Conservation (phyloP, 2,329 filamentous ascomycete species). For the Hysterium pulicare region DNA sequence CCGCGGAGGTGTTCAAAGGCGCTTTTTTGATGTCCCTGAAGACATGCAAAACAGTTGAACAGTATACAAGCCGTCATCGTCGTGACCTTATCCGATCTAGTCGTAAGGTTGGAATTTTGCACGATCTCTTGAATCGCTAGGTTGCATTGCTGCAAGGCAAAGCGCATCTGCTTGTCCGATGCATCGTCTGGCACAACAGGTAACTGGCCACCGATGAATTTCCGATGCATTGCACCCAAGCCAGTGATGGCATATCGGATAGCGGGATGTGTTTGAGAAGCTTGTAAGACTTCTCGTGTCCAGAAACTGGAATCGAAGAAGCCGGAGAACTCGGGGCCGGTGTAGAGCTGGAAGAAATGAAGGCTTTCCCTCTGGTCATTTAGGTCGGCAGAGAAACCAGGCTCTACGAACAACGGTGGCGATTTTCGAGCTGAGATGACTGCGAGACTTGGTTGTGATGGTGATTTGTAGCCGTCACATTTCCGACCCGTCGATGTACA, state of each 20-base stretch:
- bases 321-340: slow-evolving; percentile 21
- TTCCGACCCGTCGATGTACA: slow-evolving; percentile 55
- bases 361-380: slow-evolving; percentile 6
- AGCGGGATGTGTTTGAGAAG: slow-evolving; percentile 26
- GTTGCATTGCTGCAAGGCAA: slow-evolving; percentile 31
- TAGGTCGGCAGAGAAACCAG: not conserved
- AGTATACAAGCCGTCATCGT: slow-evolving; percentile 30
- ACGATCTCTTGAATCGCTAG: slow-evolving; percentile 23
- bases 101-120: slow-evolving; percentile 4
- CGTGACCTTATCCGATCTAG: slow-evolving; percentile 20
- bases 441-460: not conserved
- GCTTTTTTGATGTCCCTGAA: slow-evolving; percentile 28
- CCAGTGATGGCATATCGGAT: slow-evolving; percentile 30
- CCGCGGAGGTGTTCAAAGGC: slow-evolving; percentile 29
- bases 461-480: slow-evolving; percentile 53
- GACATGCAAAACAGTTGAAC: slow-evolving; percentile 29
- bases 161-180: slow-evolving; percentile 22
- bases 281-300: slow-evolving; percentile 29
- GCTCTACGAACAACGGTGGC: not conserved
- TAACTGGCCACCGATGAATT: slow-evolving; percentile 19
- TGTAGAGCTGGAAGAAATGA: slow-evolving; percentile 27
- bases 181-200: slow-evolving; percentile 21
- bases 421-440: not conserved
- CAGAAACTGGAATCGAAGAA: slow-evolving; percentile 31
- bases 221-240: slow-evolving; percentile 30